phyloP scores from a whole-genome alignment of 495 filamentous ascomycete species.

The Aspergillus panamensis region DNA sequence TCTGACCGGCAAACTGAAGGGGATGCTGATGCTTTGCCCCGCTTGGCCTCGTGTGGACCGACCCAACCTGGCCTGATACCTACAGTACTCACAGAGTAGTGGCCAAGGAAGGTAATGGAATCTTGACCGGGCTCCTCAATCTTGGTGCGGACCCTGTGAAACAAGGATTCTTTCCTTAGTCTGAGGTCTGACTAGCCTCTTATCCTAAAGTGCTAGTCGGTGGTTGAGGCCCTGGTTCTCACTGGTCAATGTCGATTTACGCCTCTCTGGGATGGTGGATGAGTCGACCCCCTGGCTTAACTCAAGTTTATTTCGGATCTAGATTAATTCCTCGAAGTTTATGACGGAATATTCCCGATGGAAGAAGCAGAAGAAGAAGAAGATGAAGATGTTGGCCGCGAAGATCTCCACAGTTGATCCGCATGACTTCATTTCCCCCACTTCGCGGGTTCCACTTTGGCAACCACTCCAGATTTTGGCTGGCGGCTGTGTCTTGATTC shows the following conservation, averaged over 20 bases:
- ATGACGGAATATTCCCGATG: background rate
- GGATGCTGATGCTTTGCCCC: background rate
- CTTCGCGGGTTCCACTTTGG: background rate
- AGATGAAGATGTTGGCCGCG: background rate
- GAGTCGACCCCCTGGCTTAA: no score
- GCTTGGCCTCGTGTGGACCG: background rate
- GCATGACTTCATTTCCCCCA: conserved; percentile 6
- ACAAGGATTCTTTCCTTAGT: no score
- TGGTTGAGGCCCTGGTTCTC: background rate
- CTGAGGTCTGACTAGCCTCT: no score
- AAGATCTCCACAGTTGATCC: conserved; percentile 5
- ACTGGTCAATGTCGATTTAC: background rate
- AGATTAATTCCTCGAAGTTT: background rate
- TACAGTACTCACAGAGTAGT: no score
- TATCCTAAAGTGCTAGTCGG: background rate
- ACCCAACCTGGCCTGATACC: background rate
- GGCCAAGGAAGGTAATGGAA: no score
- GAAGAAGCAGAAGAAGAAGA: background rate
- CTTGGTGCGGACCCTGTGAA: no score
- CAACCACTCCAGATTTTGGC: background rate
- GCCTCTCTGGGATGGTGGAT: no score
- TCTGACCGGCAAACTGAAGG: no score
- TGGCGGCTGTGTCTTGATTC: background rate
- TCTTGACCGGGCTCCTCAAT: no score
- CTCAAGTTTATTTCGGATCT: background rate